These are phyloP conservation scores for Glonium stellatum DNA, from an alignment of 495 filamentous ascomycete genomes.

Conservation along the genomic window DNA sequence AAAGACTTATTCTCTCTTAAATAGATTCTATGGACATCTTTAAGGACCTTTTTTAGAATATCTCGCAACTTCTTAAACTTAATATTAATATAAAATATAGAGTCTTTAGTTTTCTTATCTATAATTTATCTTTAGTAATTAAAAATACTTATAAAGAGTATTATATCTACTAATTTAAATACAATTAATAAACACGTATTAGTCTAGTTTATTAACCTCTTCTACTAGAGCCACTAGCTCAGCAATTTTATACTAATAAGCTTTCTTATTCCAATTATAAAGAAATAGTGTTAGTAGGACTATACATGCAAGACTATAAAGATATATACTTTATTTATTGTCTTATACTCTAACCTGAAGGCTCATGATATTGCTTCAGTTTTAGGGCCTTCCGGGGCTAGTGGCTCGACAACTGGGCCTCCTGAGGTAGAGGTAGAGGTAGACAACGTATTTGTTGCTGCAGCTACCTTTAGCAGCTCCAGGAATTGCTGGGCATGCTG, in stretches of 20 bases:
- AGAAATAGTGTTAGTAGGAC: background rate
- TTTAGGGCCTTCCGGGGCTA: background rate
- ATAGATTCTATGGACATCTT: background rate
- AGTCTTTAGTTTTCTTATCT: background rate
- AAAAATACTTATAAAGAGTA: background rate
- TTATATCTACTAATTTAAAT: background rate
- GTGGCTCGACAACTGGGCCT: background rate
- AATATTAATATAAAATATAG: background rate
- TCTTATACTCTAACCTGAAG: background rate
- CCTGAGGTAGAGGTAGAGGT: background rate
- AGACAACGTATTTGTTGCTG: background rate
- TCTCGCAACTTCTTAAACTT: background rate
- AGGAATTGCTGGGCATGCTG: background rate
- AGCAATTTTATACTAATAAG: background rate
- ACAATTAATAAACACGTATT: background rate
- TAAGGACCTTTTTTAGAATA: background rate
- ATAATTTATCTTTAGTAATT: background rate
- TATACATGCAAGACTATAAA: background rate
- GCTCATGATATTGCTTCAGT: background rate
- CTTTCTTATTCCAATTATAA: background rate
- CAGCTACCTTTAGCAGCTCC: background rate
- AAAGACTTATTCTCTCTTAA: background rate
- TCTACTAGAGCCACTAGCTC: background rate
- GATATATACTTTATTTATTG: background rate
- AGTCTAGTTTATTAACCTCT: background rate